Evolutionary conservation across 805 yeast genomes (phyloP), one percentile per base, ranked within the genome.

Genomic region (Hermanozyma aechmeae): DNA sequence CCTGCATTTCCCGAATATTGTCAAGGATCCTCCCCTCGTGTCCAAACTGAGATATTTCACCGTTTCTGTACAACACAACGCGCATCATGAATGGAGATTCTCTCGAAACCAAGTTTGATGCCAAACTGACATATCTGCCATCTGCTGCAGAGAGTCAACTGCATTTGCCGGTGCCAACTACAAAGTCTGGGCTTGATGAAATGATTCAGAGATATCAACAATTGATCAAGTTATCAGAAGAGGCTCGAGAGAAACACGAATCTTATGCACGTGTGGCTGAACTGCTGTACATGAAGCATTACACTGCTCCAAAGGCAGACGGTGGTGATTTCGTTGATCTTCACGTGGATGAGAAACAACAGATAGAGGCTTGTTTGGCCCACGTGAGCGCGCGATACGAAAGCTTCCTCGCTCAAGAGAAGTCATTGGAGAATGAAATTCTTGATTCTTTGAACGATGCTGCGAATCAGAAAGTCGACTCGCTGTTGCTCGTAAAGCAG

Each of bases 401-500:
- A 16, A 39, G 31, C 16, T 51, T 40, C 33, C 28, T 30, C 21
- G 27, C 38, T 6, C 47, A 51, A 24, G 47, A 53, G 20, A 41
- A 44, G 13, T 38, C 39, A 7, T 39, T 53, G 25, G 38, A 35
- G 22, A 27, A 31, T 15, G 51, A 45, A 8, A 33, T 57, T 16
- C 30, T 35, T 10, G 33, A 35, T 15, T 24, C 32, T 6, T 32
- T 28, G 32, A 29, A 27, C 14, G 32, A 36, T 35, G 45, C 4
- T 61, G 19, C 18, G 14, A 33, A 5, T 30, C 25, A n/a, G 14
- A 13, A n/a, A 15, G 24, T 39, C 9, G 45, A 42, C 31, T 19
- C 28, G 16, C 28, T 17, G 13, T 36, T 75, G 11, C 53, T 82
- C 28, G 55, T 63, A 25, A 66, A 71, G 33, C 93, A 82, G 48